Evolutionary conservation across 2,329 filamentous ascomycete genomes (phyloP), one percentile per base, ranked within the genome.

Genomic region (Fusarium concolor): DNA sequence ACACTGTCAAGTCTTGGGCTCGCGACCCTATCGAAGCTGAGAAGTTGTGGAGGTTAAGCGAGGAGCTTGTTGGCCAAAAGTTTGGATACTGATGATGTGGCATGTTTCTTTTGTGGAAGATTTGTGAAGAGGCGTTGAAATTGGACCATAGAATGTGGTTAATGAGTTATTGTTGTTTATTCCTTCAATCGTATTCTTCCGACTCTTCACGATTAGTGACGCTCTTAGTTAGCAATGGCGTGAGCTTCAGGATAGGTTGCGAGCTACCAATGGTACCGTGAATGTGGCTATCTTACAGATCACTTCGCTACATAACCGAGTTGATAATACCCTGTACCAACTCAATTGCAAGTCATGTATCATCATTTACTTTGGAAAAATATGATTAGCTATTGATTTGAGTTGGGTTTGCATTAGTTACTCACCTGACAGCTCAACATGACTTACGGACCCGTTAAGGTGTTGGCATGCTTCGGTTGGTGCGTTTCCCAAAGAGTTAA

Each of bases 41-140:
- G 59, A 81, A 70, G 71, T 71, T 84, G 37, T 85, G 83, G 83
- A 75, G 76, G 42, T 42, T 83, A 45, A 83, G 80, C n/a, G 81
- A 84, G 74, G 72, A 80, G 65, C 66, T 84, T 47, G 81, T 84
- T n/a, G 77, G 75, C 1, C 75, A 83, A 56, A 74, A 78, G 55
- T 83, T 83, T 64, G 52, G 53, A 9, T 76, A 75, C n/a, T 77
- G 38, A 43, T 18, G 15, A 5, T 31, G 18, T 4, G 5, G 11
- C 6, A 3, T 10, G 4, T 28, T 47, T 55, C 10, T 18, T 49
- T 6, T 31, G 29, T 14, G 12, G 6, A 11, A 31, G 10, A 26
- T 8, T 15, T 22, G 5, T 22, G 5, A 33, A 4, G 6, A 9
- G 18, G 5, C 6, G 15, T 11, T 8, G 18, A 14, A 7, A 26